Conservation (phyloP, 2,329 filamentous ascomycete species). For the Phialemonium atrogriseum region DNA sequence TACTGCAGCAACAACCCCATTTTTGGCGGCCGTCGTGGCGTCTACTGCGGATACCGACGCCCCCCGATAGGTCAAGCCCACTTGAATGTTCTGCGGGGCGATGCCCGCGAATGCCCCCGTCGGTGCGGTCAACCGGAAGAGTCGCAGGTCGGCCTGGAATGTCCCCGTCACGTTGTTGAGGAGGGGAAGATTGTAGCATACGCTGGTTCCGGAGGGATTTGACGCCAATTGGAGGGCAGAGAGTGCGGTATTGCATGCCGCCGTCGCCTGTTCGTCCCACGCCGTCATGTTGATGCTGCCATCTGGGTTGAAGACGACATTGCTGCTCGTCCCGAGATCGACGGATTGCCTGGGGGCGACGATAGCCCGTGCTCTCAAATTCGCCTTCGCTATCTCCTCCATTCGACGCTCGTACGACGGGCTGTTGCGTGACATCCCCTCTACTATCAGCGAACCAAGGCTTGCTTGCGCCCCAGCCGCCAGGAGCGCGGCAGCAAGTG, state of each 20-base stretch:
- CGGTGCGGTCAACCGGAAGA: conserved; percentile 61
- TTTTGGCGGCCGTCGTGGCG: conserved; percentile 12
- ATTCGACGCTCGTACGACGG: conserved; percentile 19
- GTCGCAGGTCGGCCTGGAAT: conserved; percentile 68
- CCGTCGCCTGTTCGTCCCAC: conserved; percentile 47
- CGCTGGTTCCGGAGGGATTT: conserved; percentile 68
- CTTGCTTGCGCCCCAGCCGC: conserved; percentile 26
- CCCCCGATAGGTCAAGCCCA: conserved; percentile 45
- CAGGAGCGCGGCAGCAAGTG: conserved; percentile 25
- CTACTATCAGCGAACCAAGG: conserved; percentile 16
- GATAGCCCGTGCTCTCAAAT: conserved; percentile 9
- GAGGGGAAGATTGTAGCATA: conserved; percentile 75
- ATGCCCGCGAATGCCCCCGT: conserved; percentile 45
- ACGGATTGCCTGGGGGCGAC: conserved; percentile 13
- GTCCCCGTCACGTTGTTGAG: conserved; percentile 59
- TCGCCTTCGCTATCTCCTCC: conserved; percentile 16
- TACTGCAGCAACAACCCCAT: conserved; percentile 12
- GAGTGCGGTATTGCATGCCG: conserved; percentile 53
- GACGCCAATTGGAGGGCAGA: conserved; percentile 45
- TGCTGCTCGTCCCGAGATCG: conserved; percentile 14
- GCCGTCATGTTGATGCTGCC: conserved; percentile 43
- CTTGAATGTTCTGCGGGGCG: conserved; percentile 41
- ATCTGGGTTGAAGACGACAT: conserved; percentile 28
- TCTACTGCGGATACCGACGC: conserved; percentile 41
- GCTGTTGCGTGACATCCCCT: conserved; percentile 14